Percentiles rank a stretch among this genome's conserved stretches.
Evolutionary conservation across 2,329 filamentous ascomycete genomes (phyloP).

Genomic region (Aciculosporium take): DNA sequence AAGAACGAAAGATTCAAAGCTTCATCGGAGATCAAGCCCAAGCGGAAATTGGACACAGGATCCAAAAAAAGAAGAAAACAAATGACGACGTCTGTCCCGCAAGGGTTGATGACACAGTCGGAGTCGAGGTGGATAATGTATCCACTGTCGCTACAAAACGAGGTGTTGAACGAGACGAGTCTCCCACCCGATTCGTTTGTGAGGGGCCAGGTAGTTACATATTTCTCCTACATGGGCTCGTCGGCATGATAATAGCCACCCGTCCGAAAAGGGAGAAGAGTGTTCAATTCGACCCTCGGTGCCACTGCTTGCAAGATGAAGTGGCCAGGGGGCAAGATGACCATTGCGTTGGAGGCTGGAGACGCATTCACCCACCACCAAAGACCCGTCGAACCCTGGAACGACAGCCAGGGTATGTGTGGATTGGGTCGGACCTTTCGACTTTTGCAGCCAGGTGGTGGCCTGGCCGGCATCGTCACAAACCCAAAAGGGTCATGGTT

Average conservation of each 20-base stretch:
- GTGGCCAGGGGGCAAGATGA: background rate
- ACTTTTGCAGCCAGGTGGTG: background rate
- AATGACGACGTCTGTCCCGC: constrained; percentile 6
- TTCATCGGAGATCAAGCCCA: background rate
- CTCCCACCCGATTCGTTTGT: background rate
- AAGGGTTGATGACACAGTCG: background rate
- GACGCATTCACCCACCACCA: background rate
- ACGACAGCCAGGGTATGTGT: background rate
- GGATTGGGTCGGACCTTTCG: background rate
- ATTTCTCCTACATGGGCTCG: background rate
- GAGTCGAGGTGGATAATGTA: background rate
- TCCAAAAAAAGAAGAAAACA: too few species aligned
- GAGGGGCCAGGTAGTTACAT: background rate
- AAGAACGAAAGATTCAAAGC: constrained; percentile 1
- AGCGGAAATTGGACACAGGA: constrained; percentile 2
- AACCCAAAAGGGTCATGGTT: background rate
- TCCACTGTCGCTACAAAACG: constrained; percentile 2
- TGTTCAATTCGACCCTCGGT: background rate
- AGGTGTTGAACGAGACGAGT: background rate
- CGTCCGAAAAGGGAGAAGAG: too few species aligned
- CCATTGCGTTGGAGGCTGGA: background rate
- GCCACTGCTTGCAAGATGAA: background rate
- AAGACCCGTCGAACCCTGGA: background rate
- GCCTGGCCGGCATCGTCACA: background rate
- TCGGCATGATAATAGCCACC: too few species aligned